A percentile compares a stretch with the other conserved stretches of the same genome.
These are phyloP conservation scores for Durusdinium trenchii DNA, from an alignment of 73 alveolate species.

Conservation along the genomic window DNA sequence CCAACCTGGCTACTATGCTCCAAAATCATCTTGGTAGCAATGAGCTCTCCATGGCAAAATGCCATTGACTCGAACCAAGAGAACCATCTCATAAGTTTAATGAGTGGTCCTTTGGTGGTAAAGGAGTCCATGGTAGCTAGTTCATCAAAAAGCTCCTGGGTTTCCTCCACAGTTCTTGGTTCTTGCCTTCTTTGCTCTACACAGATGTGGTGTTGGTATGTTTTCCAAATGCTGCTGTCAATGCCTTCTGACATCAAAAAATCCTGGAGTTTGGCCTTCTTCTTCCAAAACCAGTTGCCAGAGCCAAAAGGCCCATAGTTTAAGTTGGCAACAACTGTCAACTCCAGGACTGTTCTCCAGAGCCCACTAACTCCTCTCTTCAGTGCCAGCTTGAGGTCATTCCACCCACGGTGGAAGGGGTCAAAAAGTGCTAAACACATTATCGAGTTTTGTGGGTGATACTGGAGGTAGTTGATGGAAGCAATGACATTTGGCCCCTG, in stretches of 20 bases:
- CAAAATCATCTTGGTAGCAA: background rate
- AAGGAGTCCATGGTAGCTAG: background rate
- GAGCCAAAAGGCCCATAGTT: background rate
- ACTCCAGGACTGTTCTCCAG: background rate
- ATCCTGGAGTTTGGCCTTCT: background rate
- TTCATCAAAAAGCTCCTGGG: background rate
- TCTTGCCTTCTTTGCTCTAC: background rate
- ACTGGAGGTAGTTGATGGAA: background rate
- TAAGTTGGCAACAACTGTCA: background rate
- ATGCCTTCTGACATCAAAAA: background rate
- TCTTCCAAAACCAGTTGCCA: background rate
- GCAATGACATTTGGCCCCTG: background rate
- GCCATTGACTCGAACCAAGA: background rate
- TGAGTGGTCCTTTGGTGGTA: background rate
- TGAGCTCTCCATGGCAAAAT: background rate
- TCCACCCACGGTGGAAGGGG: background rate
- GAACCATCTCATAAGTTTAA: background rate
- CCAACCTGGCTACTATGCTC: background rate
- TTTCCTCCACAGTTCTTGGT: background rate
- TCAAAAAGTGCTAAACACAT: background rate
- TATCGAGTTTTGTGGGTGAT: background rate
- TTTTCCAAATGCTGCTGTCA: background rate
- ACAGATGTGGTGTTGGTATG: background rate
- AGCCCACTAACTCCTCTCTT: background rate
- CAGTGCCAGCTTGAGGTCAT: background rate